Base-by-base conservation (phyloP, 2,329 filamentous ascomycete species). In the Stachybotrys echinatus region DNA sequence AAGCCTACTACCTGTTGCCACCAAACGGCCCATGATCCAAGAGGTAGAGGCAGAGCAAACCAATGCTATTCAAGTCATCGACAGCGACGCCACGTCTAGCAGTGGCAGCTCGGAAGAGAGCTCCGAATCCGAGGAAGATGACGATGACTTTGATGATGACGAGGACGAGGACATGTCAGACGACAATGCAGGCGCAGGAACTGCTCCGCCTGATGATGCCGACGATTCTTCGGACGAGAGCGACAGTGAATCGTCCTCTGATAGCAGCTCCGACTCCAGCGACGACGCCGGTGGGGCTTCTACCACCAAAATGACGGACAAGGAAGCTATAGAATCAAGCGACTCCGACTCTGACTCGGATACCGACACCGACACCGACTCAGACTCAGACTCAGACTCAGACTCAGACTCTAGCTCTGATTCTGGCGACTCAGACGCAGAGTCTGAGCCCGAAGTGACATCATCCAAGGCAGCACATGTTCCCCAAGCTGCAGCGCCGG, bases 401-500 rank as follows among this genome's bases (percentile, higher is more conserved):
- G 48, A 44, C 27, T 42, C 48, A 17, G 52, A 49, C 17, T 61
- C 55, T 12, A 54, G 54, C 14, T 51, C 59, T 17, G 52, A 56
- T 23, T 48, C 52, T 10, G 50, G 52, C 4, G 56, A 55, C 18
- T 55, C 63, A 5, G 57, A 61, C 23, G 65, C 66, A 1, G 61
- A 59, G 12, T 64, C 63, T 2, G 63, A 64, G 23, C 61, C 65
- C 0, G 70, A 74, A 44, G 69, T 69, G 50, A 27, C 61, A 23
- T 66, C 73, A 0, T 71, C 66, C 39, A 72, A 67, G 49, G 52
- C 48, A 17, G 40, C 47, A n/a, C n/a, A n/a, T n/a, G n/a, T n/a
- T n/a, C n/a, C 20, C 47, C 17, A 52, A 40, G n/a, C 49, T 23
- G 27, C 50, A 14, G 39, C 23, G 6, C 5, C 21, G 18, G 21